These are phyloP conservation scores for Serpula lacrymans DNA, from an alignment of 768 basidiomycete species.

Conservation along the genomic window DNA sequence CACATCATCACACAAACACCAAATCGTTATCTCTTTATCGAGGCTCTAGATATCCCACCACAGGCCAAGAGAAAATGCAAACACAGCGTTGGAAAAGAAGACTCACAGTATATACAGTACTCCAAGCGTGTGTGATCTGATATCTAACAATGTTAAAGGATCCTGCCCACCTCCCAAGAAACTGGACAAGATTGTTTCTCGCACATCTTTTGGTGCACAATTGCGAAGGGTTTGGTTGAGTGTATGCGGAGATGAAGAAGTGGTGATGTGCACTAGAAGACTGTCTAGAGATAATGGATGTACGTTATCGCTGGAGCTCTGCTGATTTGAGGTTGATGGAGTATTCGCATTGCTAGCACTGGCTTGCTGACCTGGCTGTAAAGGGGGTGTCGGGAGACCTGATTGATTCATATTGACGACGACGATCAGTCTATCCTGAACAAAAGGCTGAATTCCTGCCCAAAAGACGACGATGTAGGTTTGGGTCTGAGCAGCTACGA, in stretches of 20 bases:
- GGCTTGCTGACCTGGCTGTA: constrained; percentile 12
- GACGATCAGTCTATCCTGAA: not conserved
- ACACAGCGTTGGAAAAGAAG: constrained; percentile 3
- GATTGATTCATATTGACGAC: constrained; percentile 23
- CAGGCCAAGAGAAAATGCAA: constrained; percentile 5
- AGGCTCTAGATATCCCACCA: not conserved
- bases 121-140: constrained; percentile 56
- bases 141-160: constrained; percentile 58
- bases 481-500: too few species aligned
- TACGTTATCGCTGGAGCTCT: too few species aligned
- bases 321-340: constrained; percentile 1
- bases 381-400: constrained; percentile 19
- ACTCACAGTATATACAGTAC: constrained; percentile 73
- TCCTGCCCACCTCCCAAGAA: constrained; percentile 59
- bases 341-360: constrained; percentile 15
- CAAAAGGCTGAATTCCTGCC: not conserved
- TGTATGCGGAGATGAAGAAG: constrained; percentile 30
- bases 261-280: constrained; percentile 46
- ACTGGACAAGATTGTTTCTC: constrained; percentile 55
- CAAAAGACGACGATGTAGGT: too few species aligned
- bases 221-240: constrained; percentile 45
- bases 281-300: constrained; percentile 30
- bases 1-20: not conserved
- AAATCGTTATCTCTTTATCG: not conserved
- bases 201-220: constrained; percentile 52